Percentiles rank a stretch among this genome's conserved stretches.
phyloP scores from a whole-genome alignment of 495 filamentous ascomycete species.

The Halenospora varia region DNA sequence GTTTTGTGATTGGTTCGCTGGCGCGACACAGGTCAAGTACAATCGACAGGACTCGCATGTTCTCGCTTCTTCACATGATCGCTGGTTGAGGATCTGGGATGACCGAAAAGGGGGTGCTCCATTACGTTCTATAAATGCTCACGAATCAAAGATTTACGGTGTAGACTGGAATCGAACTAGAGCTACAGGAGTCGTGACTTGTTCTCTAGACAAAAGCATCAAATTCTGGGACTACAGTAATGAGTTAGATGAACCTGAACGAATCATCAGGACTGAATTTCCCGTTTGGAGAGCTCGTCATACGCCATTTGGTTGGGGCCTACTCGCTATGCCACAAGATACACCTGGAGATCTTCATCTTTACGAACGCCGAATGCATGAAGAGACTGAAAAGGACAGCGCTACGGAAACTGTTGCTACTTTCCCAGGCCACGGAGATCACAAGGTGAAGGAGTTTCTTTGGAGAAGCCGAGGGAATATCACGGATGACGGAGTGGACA shows the following conservation, averaged over 20 bases:
- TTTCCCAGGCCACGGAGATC: conserved; percentile 75
- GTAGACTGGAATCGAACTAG: conserved; percentile 88
- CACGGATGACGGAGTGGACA: conserved; percentile 63
- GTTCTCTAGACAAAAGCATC: conserved; percentile 86
- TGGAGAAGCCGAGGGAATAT: conserved; percentile 82
- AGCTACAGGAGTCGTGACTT: conserved; percentile 70
- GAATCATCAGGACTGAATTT: conserved; percentile 74
- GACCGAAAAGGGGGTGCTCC: conserved; percentile 74
- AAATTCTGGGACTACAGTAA: conserved; percentile 88
- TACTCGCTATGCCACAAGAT: conserved; percentile 88
- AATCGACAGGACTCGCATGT: conserved; percentile 82
- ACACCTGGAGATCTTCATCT: conserved; percentile 81
- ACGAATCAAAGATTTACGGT: conserved; percentile 95
- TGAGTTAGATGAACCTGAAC: conserved; percentile 59
- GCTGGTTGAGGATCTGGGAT: conserved; percentile 87
- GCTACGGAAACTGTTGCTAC: conserved; percentile 23
- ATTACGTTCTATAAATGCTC: conserved; percentile 77
- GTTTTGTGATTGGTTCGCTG: conserved; percentile 93
- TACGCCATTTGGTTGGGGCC: conserved; percentile 83
- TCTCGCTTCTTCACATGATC: conserved; percentile 86
- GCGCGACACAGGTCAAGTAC: conserved; percentile 95
- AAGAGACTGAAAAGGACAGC: conserved; percentile 16
- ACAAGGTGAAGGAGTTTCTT: conserved; percentile 89
- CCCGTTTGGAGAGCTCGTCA: conserved; percentile 93
- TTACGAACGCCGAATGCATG: conserved; percentile 51